Conservation (phyloP, 2,329 filamentous ascomycete genomes). For the Bipolaris cookei region DNA sequence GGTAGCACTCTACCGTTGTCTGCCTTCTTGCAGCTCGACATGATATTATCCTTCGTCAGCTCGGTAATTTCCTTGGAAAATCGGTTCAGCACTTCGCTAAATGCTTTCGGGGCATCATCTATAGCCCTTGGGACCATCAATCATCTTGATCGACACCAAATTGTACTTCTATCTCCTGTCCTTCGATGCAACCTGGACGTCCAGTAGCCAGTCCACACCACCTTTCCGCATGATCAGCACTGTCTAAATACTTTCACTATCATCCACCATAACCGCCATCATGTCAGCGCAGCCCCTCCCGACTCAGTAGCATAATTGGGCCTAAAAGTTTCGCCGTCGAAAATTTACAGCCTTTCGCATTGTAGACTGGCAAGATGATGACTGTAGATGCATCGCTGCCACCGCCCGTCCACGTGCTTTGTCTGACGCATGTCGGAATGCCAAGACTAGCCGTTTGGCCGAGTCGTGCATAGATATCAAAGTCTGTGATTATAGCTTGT, state of each 20-base stretch:
- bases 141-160: constrained; percentile 51
- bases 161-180: constrained; percentile 53
- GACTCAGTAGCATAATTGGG: constrained; percentile 31
- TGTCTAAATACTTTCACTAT: constrained; percentile 44
- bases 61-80: constrained; percentile 53
- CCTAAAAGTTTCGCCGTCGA: constrained; percentile 33
- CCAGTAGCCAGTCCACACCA: constrained; percentile 48
- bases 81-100: constrained; percentile 49
- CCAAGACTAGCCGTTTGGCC: constrained; percentile 1
- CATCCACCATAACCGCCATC: constrained; percentile 39
- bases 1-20: constrained; percentile 44
- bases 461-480: constrained; percentile 17
- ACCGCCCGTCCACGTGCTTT: constrained; percentile 1
- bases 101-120: constrained; percentile 46
- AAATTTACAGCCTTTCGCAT: constrained; percentile 29
- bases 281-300: constrained; percentile 38
- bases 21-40: constrained; percentile 43
- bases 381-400: constrained; percentile 5
- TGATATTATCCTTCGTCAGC: constrained; percentile 47
- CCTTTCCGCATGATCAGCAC: constrained; percentile 42
- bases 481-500: constrained; percentile 24
- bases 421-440: constrained; percentile 3
- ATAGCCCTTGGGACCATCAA: constrained; percentile 43
- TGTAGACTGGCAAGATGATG: constrained; percentile 26
- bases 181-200: constrained; percentile 47